Conservation (phyloP, 2,329 filamentous ascomycete genomes). For the Lithohypha guttulata region DNA sequence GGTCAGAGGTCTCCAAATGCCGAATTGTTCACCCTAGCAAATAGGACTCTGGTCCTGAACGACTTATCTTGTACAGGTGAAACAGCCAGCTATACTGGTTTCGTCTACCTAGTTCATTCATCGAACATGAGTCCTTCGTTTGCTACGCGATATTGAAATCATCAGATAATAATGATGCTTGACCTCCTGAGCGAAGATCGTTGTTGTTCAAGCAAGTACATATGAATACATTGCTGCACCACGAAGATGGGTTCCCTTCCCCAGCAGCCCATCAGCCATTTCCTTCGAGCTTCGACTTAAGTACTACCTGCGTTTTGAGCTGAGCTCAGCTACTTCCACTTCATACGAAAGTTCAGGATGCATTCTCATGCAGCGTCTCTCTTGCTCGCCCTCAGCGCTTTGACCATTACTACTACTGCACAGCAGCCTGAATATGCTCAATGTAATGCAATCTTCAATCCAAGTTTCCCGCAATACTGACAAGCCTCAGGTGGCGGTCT, state of each 20-base stretch:
- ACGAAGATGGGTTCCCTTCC: background rate
- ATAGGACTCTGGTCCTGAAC: too few relatives aligned
- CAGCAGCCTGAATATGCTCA: conserved; percentile 14
- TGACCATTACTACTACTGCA: conserved; percentile 7
- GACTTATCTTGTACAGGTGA: too few relatives aligned
- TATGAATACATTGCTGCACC: background rate
- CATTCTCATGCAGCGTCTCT: conserved; percentile 8
- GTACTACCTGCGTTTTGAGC: background rate
- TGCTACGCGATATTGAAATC: background rate
- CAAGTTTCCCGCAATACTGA: conserved; percentile 17
- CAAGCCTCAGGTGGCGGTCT: conserved; percentile 25
- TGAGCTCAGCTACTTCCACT: background rate
- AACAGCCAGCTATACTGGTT: too few relatives aligned
- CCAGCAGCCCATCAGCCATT: background rate
- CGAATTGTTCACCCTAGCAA: too few relatives aligned
- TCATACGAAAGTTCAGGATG: conserved; percentile 10
- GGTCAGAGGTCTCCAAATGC: too few relatives aligned
- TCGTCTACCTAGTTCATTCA: too few relatives aligned
- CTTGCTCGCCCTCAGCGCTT: conserved; percentile 9
- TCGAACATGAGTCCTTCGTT: conserved; percentile 1
- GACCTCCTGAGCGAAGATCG: background rate
- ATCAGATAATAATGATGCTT: background rate
- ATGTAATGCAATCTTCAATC: conserved; percentile 11
- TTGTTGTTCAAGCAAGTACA: background rate
- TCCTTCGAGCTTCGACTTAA: background rate